Evolutionary conservation across 305 asterid genomes (phyloP), one percentile per base, ranked within the genome.

Genomic region (Petunia hybrid): DNA sequence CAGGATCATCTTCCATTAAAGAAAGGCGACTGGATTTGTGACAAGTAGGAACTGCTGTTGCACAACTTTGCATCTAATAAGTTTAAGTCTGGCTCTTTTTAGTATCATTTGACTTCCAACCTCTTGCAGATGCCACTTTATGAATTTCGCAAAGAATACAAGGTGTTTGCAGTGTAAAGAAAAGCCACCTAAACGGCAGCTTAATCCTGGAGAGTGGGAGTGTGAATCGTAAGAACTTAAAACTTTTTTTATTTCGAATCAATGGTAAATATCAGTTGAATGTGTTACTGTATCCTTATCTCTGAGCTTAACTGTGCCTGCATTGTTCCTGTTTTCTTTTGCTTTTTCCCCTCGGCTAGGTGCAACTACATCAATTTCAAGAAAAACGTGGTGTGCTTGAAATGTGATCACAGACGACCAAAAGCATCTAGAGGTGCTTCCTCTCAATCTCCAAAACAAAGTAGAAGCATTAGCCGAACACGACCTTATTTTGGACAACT

Each of bases 1-100:
- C 95, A 87, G 86, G 94, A 85, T 35, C 81, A 92, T 80, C 92
- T 94, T 80, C 99, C 95, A 5, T 81, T 91, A 86, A 95, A 91
- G 95, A 94, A 91, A 87, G 99, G 99, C 82, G 99, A 94, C 87
- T 94, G 99, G 99, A 87, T 85, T 70, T 95, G 99, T 80, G 84
- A 82, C 63, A 90, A 85, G 98, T 94, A 88, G 86, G 81, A 46
- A 48, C 31, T 68, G 59, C 80, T 75, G 59, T 53, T 71, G 77
- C 45, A 69, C 79, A 70, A 77, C 35, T 82, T n/a, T 83, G 38
- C 62, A 55, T 51, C 8, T 78, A 22, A 59, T 78, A 79, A 40
- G 46, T 46, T 40, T 55, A n/a, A 45, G 8, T 46, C 16, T 40
- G 51, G 80, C 76, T 79, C 60, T 67, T 79, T 64, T 43, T 38